Evolutionary conservation across 2,329 filamentous ascomycete species (phyloP).

Genomic region (Colletotrichum cereale): DNA sequence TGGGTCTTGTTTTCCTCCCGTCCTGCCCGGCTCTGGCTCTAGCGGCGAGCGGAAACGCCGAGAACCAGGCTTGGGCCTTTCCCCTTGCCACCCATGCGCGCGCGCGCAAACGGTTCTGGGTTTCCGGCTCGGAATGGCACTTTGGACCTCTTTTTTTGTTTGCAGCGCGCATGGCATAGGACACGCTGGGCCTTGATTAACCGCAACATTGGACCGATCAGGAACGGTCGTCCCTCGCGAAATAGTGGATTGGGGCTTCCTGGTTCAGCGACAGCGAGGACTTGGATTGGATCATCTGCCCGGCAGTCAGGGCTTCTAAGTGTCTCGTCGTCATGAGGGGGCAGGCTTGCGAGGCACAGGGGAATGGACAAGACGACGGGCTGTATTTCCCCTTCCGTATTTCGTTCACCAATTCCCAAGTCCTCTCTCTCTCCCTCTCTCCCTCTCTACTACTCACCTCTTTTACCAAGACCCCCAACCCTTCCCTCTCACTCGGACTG

Average conservation of each 20-base stretch:
- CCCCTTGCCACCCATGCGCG: constrained; percentile 36
- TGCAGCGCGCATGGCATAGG: constrained; percentile 41
- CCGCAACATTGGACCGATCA: constrained; percentile 30
- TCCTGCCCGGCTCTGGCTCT: constrained; percentile 29
- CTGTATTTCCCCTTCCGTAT: constrained; percentile 33
- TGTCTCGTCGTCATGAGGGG: constrained; percentile 12
- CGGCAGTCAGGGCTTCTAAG: constrained; percentile 28
- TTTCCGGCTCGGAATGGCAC: constrained; percentile 37
- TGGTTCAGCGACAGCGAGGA: constrained; percentile 33
- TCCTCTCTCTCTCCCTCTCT: constrained; percentile 7
- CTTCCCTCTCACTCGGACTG: constrained; percentile 36
- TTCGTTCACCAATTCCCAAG: constrained; percentile 32
- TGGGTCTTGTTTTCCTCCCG: constrained; percentile 35
- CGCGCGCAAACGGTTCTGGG: constrained; percentile 35
- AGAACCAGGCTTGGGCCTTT: constrained; percentile 39
- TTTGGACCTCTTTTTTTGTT: constrained; percentile 37
- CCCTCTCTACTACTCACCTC: not conserved
- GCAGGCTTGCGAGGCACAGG: constrained; percentile 9
- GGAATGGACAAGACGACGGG: constrained; percentile 29
- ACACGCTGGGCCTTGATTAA: constrained; percentile 36
- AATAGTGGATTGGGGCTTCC: constrained; percentile 31
- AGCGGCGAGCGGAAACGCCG: constrained; percentile 37
- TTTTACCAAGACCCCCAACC: constrained; percentile 19
- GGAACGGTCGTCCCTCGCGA: constrained; percentile 27
- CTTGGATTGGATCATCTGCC: constrained; percentile 37